Percentiles rank a stretch among this genome's conserved stretches.
These are phyloP conservation scores for Fusarium veterinarium DNA, from an alignment of 2,329 filamentous ascomycete genomes.

Conservation along the genomic window DNA sequence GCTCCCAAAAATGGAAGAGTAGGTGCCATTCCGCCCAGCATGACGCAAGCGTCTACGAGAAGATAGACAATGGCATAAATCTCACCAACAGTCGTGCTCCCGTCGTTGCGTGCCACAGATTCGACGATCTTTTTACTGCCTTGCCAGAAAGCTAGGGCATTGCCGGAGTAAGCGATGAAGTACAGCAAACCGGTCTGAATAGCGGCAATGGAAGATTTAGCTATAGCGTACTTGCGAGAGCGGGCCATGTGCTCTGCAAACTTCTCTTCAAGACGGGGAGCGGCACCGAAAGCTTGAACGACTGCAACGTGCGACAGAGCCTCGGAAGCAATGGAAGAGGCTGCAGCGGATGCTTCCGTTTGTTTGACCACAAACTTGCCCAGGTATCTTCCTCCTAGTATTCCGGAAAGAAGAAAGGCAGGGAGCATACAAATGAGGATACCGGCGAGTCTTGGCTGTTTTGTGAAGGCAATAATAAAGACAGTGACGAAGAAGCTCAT, in stretches of 20 bases:
- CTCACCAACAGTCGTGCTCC: background rate
- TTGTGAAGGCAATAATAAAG: conserved; percentile 68
- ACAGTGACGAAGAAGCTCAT: conserved; percentile 74
- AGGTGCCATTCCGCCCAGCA: background rate
- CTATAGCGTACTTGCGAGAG: background rate
- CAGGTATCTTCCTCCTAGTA: conserved; percentile 66
- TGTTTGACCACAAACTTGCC: conserved; percentile 61
- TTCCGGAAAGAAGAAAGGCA: conserved; percentile 69
- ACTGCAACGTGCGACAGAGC: background rate
- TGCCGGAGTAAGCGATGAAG: background rate
- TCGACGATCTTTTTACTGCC: background rate
- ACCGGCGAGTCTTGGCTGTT: background rate
- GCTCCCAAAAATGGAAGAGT: background rate
- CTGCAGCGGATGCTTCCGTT: conserved; percentile 58
- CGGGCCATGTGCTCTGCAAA: background rate
- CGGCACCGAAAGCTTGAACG: background rate
- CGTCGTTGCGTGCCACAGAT: background rate
- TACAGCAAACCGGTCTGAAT: background rate
- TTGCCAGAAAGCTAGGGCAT: background rate
- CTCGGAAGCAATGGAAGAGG: conserved; percentile 45
- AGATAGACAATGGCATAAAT: background rate
- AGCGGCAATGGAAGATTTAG: background rate
- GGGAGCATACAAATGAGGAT: conserved; percentile 73
- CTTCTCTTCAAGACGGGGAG: background rate
- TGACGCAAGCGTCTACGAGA: background rate